Evolutionary conservation across 2,329 filamentous ascomycete genomes (phyloP), one percentile per base, ranked within the genome.

Genomic region (Aspergillus fijiensis): DNA sequence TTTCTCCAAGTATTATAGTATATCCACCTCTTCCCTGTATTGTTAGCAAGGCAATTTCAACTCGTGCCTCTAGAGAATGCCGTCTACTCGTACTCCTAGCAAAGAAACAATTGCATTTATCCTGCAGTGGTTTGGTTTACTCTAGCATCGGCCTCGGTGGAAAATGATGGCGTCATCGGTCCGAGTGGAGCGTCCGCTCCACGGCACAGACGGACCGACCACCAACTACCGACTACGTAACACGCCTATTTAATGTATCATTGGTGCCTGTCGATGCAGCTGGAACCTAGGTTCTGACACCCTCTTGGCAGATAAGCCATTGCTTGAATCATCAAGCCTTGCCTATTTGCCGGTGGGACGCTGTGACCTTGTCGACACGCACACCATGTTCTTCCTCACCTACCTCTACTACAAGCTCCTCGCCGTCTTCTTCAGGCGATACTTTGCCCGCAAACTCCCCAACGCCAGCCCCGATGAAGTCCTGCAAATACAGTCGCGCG

Each of bases 401-500:
- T 70, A 71, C 48, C 49, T 65, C 11, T 69, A 64, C 48, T 65
- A 65, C 56, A 70, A 67, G 56, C 49, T 65, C 12, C 35, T 72
- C 7, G 64, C 61, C 14, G 53, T 63, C 11, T 27, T 69, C 4
- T 47, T 70, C 27, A 62, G 53, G 14, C 19, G 68, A 55, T 48
- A 35, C 10, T 11, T 69, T 6, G 35, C 54, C 9, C 33, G 58
- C 7, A 53, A 11, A 3, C 39, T 29, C 12, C 52, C 61, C 9
- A 33, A 54, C 11, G 56, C 61, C 27, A 64, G 47, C 27, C 67
- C 67, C 4, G 68, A 74, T 63, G 66, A 68, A 51, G 61, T 71
- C n/a, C 57, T 66, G 35, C 66, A 69, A 14, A 73, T 75, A 39
- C 57, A 66, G 33, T 74, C 71, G 12, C 67, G 73, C 31, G 72